Base-by-base conservation (phyloP, 1,284 basidiomycete species). In the Pseudomicrostroma phylloplanum region DNA sequence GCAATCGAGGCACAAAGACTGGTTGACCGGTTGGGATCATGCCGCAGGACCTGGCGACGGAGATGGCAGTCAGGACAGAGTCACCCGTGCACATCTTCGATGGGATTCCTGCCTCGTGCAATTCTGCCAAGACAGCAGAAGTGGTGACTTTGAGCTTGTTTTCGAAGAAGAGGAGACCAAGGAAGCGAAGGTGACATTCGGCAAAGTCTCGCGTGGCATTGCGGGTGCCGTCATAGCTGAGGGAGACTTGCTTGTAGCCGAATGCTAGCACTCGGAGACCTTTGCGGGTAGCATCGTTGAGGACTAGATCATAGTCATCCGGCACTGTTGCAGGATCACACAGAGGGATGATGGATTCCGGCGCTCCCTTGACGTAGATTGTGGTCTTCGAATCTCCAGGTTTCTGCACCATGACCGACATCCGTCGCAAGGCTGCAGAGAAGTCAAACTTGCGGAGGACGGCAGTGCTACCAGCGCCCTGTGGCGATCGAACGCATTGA, bases 61-160 rank as follows among this genome's bases (percentile, higher is more conserved):
- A 61, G 15, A 73, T 61, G 0, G 71, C 71, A 8, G 71, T 73
- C 11, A 66, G 59, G 15, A 66, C 62, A 17, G 62, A 60, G 55
- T 73, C 71, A n/a, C 71, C 71, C 1, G 71, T 73, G 56, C 65
- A 67, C 64, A 73, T 69, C 59, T 71, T 71, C 58, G 63, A 65
- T 6, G 64, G 60, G 36, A 73, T 57, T 39, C 56, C 25, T 0
- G 69, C 71, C 12, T 71, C 62, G 19, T 68, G 49, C 26, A 71
- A 61, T 3, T 49, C 60, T n/a, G 60, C 66, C 21, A 73, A 64
- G 19, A 66, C 55, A 3, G 60, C 26, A 1, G 58, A 39, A 7
- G 62, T 67, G 4, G 56, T 58, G 7, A 30, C 48, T 56, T 69
- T 70, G 55, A 70, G 61, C 51, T 60, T 60, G 57, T 70, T 70